Evolutionary conservation across 306 rosid genomes (phyloP), one percentile per base, ranked within the genome.

Genomic region (Corylus heterophylla): DNA sequence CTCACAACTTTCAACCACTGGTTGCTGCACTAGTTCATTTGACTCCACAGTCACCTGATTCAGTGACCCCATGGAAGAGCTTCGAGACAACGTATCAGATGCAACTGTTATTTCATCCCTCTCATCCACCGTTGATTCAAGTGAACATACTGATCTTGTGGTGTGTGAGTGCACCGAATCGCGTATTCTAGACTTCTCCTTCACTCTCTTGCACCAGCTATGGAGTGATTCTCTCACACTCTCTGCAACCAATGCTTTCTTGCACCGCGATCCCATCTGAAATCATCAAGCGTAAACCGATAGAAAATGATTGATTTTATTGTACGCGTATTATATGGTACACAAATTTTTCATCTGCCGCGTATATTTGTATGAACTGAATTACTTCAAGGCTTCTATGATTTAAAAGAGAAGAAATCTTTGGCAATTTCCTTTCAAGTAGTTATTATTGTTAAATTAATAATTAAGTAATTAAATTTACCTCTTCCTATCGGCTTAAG

Each of bases 131-230:
- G 94, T 78, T 10, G 94, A 81, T 80, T 92, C 95, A 4, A 90
- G 89, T 37, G 98, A 95, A 82, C 97, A 92, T 17, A 91, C 86
- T 50, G 99, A 95, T 78, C 94, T 92, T 8, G 94, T 86, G 0
- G 97, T 82, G 35, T 78, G 86, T 12, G 90, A 90, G 31, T 80
- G 92, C 20, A 76, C 37, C 13, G 90, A 83, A 14, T 91, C 98
- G 55, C 86, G 92, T 68, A 39, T n/a, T 83, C 83, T 95, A 7
- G 97, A 89, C 82, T 85, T 95, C 61, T 88, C 94, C 85, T 91
- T 94, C 8, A 90, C 99, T 81, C 99, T 91, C 83, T 95, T 95
- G 81, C 99, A 93, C 99, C 99, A 92, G 76, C 97, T 92, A 72
- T 95, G 98, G 80, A 95, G 89, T 12, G 97, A 93, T 17, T 95